phyloP scores from a whole-genome alignment of 192 early-diverging fungal genomes.

The Linderina pennispora region DNA sequence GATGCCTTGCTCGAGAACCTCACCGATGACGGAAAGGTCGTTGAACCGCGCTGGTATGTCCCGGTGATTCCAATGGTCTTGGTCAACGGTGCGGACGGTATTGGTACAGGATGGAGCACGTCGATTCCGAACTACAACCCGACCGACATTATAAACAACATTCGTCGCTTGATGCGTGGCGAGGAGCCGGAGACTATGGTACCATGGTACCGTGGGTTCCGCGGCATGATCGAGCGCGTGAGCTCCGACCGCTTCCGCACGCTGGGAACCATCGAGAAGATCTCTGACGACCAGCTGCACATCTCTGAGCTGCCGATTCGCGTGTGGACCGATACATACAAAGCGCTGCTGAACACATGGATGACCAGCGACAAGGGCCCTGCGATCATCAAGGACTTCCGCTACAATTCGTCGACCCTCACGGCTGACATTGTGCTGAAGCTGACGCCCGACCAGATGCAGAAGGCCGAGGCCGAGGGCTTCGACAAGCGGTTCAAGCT shows the following conservation, averaged over 20 bases:
- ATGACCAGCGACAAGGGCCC: conserved; percentile 65
- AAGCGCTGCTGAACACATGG: conserved; percentile 75
- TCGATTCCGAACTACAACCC: conserved; percentile 85
- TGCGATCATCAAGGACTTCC: conserved; percentile 55
- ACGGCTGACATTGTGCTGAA: conserved; percentile 41
- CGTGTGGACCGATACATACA: conserved; percentile 86
- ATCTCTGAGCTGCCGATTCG: conserved; percentile 89
- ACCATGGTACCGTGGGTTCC: conserved; percentile 95
- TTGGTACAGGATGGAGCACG: conserved; percentile 89
- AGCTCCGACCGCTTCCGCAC: conserved; percentile 58
- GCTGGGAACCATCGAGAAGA: conserved; percentile 60
- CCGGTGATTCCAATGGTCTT: conserved; percentile 93
- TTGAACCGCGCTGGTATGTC: conserved; percentile 96
- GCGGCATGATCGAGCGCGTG: conserved; percentile 63
- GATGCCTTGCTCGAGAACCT: conserved; percentile 76
- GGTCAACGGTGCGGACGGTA: conserved; percentile 90
- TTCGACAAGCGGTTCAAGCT: conserved; percentile 82
- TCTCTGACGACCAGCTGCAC: conserved; percentile 68
- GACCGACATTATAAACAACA: conserved; percentile 78
- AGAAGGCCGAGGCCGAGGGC: conserved; percentile 66
- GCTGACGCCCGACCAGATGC: conserved; percentile 59
- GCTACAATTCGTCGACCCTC: conserved; percentile 46
- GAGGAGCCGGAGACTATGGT: conserved; percentile 65
- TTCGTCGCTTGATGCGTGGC: conserved; percentile 71
- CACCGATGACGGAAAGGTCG: conserved; percentile 81